phyloP scores from a whole-genome alignment of 306 rosid species.

The Prunus dulcis region DNA sequence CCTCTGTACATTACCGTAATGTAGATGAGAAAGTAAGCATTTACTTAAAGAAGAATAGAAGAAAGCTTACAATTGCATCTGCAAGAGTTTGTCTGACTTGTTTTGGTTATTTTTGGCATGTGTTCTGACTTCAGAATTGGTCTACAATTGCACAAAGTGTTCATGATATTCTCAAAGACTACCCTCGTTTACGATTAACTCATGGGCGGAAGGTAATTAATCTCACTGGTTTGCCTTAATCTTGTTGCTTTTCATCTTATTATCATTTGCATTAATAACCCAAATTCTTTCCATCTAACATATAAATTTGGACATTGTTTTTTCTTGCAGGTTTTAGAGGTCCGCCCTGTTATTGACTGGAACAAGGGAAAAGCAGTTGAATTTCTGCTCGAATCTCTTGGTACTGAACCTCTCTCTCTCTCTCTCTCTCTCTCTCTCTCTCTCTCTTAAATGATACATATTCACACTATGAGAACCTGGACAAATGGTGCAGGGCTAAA shows the following conservation, averaged over 20 bases:
- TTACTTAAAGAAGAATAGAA: no score
- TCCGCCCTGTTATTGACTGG: slow-evolving; percentile 94
- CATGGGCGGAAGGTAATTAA: slow-evolving; percentile 85
- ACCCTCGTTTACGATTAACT: slow-evolving; percentile 77
- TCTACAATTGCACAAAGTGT: slow-evolving; percentile 66
- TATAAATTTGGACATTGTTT: background rate
- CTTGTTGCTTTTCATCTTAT: background rate
- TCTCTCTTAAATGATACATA: background rate
- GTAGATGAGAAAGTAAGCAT: slow-evolving; percentile 72
- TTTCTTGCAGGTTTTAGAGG: slow-evolving; percentile 73
- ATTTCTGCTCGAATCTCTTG: slow-evolving; percentile 82
- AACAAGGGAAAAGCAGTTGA: slow-evolving; percentile 98
- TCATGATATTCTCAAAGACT: slow-evolving; percentile 71
- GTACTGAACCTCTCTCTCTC: slow-evolving; percentile 27
- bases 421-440: background rate
- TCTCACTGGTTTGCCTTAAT: background rate
- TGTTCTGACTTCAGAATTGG: slow-evolving; percentile 66
- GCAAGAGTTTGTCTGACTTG: slow-evolving; percentile 1
- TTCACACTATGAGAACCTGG: background rate
- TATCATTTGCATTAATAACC: background rate
- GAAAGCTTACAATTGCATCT: background rate
- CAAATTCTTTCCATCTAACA: background rate
- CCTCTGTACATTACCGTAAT: slow-evolving; percentile 93
- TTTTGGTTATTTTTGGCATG: background rate
- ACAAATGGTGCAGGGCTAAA: slow-evolving; percentile 49